Base-by-base conservation (phyloP, 2,329 filamentous ascomycete genomes). In the Ophiostoma novo-ulmi region DNA sequence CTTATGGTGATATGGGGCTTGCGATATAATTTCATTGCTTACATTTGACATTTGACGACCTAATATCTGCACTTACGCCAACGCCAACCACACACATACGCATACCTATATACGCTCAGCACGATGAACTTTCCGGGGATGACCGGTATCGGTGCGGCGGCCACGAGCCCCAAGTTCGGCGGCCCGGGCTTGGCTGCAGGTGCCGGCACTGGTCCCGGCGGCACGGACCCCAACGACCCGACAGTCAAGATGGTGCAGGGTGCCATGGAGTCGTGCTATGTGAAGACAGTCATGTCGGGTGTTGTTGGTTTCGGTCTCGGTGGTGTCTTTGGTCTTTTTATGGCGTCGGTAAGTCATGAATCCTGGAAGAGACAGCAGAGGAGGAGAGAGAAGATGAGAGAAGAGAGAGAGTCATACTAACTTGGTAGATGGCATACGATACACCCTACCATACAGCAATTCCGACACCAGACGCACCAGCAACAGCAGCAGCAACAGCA, bases 251-350 rank as follows among this genome's bases (percentile, higher is more conserved):
- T 95, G 91, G 90, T 97, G 83, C 88, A 93, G 85, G 81, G 84
- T 35, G 88, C 88, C 63, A 97, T 97, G 92, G 94, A 98, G 80
- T 96, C 92, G 44, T 99, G 95, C 79, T 88, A 90, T 35, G 89
- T 89, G 71, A 99, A 99, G 81, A 91, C 93, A 22, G 89, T 88
- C 75, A 91, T 99, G 81, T 91, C 94, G 0, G 95, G 94, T 71
- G 92, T 91, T 35, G 96, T 96, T 88, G 95, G 95, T 20, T 97
- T 97, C 77, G 95, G 90, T 52, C 89, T 99, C 75, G 95, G 95
- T 73, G 95, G 93, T 77, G 84, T 96, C 63, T 99, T 99, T 76
- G 95, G 95, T 75, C 86, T 98, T 77, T 99, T 99, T 84, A 99
- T 98, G 94, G 93, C 94, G 72, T 95, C 92, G 77, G 93, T 97